phyloP scores from a whole-genome alignment of 257 asterid genomes.

The Rubia yunnanensis region DNA sequence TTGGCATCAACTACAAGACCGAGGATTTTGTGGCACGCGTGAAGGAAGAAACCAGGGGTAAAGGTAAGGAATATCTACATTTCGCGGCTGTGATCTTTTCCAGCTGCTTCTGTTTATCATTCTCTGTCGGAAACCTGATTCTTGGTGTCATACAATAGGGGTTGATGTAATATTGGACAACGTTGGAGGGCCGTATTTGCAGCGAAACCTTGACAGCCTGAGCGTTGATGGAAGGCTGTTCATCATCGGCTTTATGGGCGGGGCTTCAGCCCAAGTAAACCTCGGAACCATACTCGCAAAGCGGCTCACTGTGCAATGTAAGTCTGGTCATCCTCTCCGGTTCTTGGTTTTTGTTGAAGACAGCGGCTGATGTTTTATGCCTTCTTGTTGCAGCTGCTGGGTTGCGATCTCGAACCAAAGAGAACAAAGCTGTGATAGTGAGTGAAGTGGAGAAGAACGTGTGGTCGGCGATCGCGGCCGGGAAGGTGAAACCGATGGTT shows the following conservation, averaged over 20 bases:
- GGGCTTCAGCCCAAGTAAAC: conserved; percentile 52
- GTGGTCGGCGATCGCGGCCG: conserved; percentile 83
- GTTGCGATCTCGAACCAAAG: conserved; percentile 48
- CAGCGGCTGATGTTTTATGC: not conserved
- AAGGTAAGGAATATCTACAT: conserved; percentile 32
- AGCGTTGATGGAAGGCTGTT: conserved; percentile 80
- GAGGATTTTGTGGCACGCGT: conserved; percentile 85
- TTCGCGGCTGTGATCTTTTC: no score
- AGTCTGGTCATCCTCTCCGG: no score
- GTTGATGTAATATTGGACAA: conserved; percentile 87
- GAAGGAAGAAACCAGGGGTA: conserved; percentile 90
- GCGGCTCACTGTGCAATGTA: conserved; percentile 92
- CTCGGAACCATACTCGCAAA: conserved; percentile 49
- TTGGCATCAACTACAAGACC: conserved; percentile 89
- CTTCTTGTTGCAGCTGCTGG: conserved; percentile 57
- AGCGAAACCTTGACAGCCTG: conserved; percentile 68
- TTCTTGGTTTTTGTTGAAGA: not conserved
- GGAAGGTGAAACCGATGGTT: conserved; percentile 70
- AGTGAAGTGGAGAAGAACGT: conserved; percentile 88
- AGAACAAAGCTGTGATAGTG: conserved; percentile 72
- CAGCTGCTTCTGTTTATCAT: not conserved
- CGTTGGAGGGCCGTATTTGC: conserved; percentile 69
- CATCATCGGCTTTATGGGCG: conserved; percentile 92
- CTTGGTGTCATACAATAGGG: conserved; percentile 33
- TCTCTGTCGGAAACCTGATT: conserved; percentile 1